Evolutionary conservation across 805 yeast genomes (phyloP), one percentile per base, ranked within the genome.

Genomic region (Tetrapisispora phaffii): DNA sequence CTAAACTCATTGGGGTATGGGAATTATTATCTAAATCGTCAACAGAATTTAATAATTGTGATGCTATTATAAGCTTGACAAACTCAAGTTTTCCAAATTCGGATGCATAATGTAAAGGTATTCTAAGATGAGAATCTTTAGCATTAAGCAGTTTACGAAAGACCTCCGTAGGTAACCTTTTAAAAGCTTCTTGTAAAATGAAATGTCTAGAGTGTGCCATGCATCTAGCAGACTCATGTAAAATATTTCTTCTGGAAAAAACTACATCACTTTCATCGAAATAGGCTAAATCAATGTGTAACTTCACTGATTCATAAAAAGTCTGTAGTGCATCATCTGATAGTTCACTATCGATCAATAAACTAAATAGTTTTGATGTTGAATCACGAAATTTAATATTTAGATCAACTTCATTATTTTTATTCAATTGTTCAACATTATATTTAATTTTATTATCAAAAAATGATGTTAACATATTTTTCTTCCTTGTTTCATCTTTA

Each of bases 81-180:
- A 75, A 57, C 34, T 71, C 75, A 29, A 63, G 55, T 48, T 76
- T 69, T 0, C 80, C 81, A 42, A 68, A 55, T 48, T 77, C 81
- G 2, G 94, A 75, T 5, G 95, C 94, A 59, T 88, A 87, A 63
- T 90, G 97, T 16, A 93, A 66, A 20, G 97, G 89, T 1, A 82
- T 79, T 50, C 90, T 74, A 3, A 94, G 95, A 52, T 79, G 77
- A 40, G 75, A 70, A 61, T 85, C 94, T 55, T 72, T 75, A 15
- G 66, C 59, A 31, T 67, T 65, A 15, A 69, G 42, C n/a, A 66
- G 47, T n/a, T 44, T 42, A 13, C 64, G 46, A 1, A 52, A 49
- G 4, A 56, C 58, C 21, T 53, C 47, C 2, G 50, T 36, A 15
- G 40, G 34, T 28, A 49, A 45, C 12, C 48, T 44, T 9, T 45